Evolutionary conservation across 495 filamentous ascomycete species (phyloP), one percentile per base, ranked within the genome.

Genomic region (Pseudomonodictys pantanalensis): DNA sequence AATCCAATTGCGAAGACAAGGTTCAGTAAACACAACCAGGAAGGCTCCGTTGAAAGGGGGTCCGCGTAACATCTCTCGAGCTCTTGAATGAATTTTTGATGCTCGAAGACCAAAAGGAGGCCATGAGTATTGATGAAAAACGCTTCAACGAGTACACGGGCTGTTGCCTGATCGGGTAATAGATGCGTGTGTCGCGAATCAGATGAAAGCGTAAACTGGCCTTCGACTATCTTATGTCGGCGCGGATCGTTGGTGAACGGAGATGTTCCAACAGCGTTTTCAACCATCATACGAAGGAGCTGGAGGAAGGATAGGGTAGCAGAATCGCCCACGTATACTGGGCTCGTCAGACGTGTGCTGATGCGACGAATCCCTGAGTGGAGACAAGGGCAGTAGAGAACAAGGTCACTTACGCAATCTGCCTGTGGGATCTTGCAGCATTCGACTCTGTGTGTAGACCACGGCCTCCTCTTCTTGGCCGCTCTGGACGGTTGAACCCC

Each of bases 281-380:
- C 83, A 11, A 91, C 85, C 55, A 90, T 86, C 64, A 87, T 84
- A 29, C 86, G 84, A 38, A 90, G 80, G 55, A 86, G 77, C 62
- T 89, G 85, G 41, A 91, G 67, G 62, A 86, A 88, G 1, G 87
- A 87, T 46, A 90, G 73, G 41, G 83, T 86, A 1, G 86, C 86
- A 0, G 86, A 85, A 64, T 91, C 86, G 25, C 87, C 87, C 56
- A 91, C 79, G 62, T 90, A 91, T 46, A 83, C 77, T 82, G 43
- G 4, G 18, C 20, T 26, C 8, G 24, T 48, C 30, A 56, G 53
- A n/a, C n/a, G n/a, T n/a, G n/a, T n/a, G n/a, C n/a, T n/a, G n/a
- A n/a, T n/a, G n/a, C n/a, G n/a, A n/a, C n/a, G n/a, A n/a, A n/a
- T n/a, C n/a, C n/a, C n/a, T n/a, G n/a, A n/a, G n/a, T n/a, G n/a